Evolutionary conservation across 129 eudicot species (phyloP).

Genomic region (Lactuca saligna): DNA sequence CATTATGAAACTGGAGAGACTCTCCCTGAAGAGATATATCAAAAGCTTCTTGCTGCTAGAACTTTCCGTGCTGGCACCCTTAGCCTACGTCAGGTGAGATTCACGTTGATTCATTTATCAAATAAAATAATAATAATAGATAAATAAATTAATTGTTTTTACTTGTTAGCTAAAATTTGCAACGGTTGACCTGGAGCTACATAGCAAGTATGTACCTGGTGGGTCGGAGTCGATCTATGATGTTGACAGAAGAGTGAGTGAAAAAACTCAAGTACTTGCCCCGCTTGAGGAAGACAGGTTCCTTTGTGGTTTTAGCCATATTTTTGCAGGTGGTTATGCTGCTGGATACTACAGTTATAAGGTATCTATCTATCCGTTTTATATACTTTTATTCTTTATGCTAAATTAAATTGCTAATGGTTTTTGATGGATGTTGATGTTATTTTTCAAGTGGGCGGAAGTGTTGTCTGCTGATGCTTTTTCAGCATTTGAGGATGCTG

Average conservation of each 20-base stretch:
- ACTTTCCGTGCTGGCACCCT: conserved; percentile 90
- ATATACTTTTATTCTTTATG: background rate
- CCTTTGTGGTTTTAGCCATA: conserved; percentile 95
- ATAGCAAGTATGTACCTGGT: conserved; percentile 69
- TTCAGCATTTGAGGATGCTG: conserved; percentile 92
- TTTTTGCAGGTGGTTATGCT: conserved; percentile 99
- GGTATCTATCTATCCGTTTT: conserved; percentile 43
- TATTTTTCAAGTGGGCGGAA: conserved; percentile 67
- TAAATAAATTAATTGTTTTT: background rate
- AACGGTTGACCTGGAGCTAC: conserved; percentile 81
- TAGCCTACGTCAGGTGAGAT: conserved; percentile 89
- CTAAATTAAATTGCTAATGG: background rate
- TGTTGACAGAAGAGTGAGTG: conserved; percentile 74
- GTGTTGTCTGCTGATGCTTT: conserved; percentile 93
- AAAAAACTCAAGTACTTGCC: conserved; percentile 72
- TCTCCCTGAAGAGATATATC: conserved; percentile 82
- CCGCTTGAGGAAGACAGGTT: conserved; percentile 90
- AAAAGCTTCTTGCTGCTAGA: conserved; percentile 90
- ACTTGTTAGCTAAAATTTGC: conserved; percentile 70
- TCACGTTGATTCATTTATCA: background rate
- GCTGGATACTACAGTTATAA: conserved; percentile 98
- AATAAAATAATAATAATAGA: background rate
- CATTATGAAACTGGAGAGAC: conserved; percentile 91
- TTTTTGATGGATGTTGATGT: background rate
- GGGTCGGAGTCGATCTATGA: conserved; percentile 85